Conservation (phyloP, 2,329 filamentous ascomycete genomes). For the Chalaropsis thielavioides region DNA sequence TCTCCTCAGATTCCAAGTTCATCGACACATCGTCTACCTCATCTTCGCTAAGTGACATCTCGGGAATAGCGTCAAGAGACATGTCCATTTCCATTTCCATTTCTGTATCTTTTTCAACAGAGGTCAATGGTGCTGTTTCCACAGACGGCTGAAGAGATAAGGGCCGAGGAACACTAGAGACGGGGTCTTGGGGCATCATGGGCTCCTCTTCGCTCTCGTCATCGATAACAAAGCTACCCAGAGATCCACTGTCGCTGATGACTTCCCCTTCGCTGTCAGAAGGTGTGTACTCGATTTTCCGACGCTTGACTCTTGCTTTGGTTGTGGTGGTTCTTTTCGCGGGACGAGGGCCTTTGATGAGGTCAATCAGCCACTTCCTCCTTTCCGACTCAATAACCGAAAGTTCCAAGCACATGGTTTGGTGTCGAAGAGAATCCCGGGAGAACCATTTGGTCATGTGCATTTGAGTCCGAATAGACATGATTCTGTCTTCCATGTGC, state of each 20-base stretch:
- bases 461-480: constrained; percentile 41
- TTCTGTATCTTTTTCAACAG: not conserved
- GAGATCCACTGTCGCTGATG: constrained; percentile 35
- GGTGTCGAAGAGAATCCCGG: constrained; percentile 36
- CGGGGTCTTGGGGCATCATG: not conserved
- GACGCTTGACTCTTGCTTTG: constrained; percentile 15
- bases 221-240: constrained; percentile 36
- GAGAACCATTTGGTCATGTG: constrained; percentile 37
- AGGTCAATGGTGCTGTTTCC: not conserved
- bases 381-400: constrained; percentile 49
- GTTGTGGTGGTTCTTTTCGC: not conserved
- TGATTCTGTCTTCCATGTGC: constrained; percentile 36
- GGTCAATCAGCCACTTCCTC: constrained; percentile 34
- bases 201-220: constrained; percentile 20
- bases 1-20: not conserved
- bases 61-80: not conserved
- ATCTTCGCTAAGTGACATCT: not conserved
- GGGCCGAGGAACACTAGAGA: not conserved
- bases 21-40: constrained; percentile 18
- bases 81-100: not conserved
- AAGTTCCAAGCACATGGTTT: constrained; percentile 46
- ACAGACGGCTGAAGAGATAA: not conserved
- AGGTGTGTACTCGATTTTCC: constrained; percentile 8
- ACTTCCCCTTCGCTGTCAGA: constrained; percentile 35
- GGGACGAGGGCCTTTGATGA: constrained; percentile 29